These are phyloP conservation scores for Colletotrichum liriopes DNA, from an alignment of 2,329 filamentous ascomycete genomes.

Conservation along the genomic window DNA sequence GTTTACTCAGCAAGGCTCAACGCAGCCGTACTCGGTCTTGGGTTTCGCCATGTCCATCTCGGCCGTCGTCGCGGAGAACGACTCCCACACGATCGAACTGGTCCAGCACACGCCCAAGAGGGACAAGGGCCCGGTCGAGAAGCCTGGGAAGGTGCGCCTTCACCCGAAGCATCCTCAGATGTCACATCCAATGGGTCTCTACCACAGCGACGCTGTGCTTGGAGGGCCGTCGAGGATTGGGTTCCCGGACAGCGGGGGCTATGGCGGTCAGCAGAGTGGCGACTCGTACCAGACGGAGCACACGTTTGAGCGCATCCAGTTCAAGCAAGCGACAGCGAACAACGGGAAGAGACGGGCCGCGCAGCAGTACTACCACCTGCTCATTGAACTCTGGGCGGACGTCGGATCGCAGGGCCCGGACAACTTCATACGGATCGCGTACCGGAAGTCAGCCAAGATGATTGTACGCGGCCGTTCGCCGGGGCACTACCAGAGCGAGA, in stretches of 20 bases:
- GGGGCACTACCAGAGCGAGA: slow-evolving; percentile 83
- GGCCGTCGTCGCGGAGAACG: slow-evolving; percentile 83
- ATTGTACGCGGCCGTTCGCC: slow-evolving; percentile 90
- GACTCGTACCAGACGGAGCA: slow-evolving; percentile 67
- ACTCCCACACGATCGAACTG: slow-evolving; percentile 84
- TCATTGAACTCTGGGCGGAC: slow-evolving; percentile 86
- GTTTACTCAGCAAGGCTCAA: slow-evolving; percentile 65
- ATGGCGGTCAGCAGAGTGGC: slow-evolving; percentile 50
- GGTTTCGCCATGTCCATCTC: slow-evolving; percentile 89
- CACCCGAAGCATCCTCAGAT: slow-evolving; percentile 75
- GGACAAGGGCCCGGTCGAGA: slow-evolving; percentile 87
- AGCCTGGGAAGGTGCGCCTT: slow-evolving; percentile 79
- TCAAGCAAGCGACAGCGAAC: slow-evolving; percentile 94
- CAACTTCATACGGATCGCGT: slow-evolving; percentile 80
- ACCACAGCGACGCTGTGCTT: slow-evolving; percentile 56
- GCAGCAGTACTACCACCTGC: slow-evolving; percentile 93
- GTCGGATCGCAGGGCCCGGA: slow-evolving; percentile 66
- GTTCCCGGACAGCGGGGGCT: slow-evolving; percentile 54
- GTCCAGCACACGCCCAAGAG: slow-evolving; percentile 94
- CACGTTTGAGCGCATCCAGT: slow-evolving; percentile 91
- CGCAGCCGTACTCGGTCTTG: slow-evolving; percentile 75
- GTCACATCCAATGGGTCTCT: slow-evolving; percentile 62
- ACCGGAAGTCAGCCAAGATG: slow-evolving; percentile 83
- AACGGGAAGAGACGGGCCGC: slow-evolving; percentile 92
- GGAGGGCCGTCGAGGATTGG: slow-evolving; percentile 50